Evolutionary conservation across 202 grass and related monocot species (phyloP), one percentile per base, ranked within the genome.

Genomic region (Elaeis oleifera): DNA sequence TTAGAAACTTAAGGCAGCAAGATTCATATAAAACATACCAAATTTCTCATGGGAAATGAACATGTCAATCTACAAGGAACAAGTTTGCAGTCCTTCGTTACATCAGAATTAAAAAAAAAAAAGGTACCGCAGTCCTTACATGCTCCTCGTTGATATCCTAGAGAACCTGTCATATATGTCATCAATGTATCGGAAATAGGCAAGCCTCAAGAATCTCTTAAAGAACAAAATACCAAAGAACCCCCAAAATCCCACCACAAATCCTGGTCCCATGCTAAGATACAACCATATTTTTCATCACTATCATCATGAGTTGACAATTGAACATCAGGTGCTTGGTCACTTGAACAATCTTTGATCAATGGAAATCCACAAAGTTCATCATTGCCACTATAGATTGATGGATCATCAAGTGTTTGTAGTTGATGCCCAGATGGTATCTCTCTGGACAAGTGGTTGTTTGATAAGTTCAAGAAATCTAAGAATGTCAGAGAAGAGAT

Each of bases 361-460:
- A 68, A 16, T 6, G 63, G 64, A 64, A 0, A 0, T 0, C 82
- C 79, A 64, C 69, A 90, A 16, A 85, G 78, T 24, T 70, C 53
- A 0, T 1, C 3, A 53, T 77, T 85, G 5, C 69, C 78, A 4
- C 64, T 17, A 16, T 36, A 85, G 0, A 29, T 11, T 7, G 67
- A 56, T 49, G 67, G 56, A 51, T 17, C 59, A 8, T 0, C 0
- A 0, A 82, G 63, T 36, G 56, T 71, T 0, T 1, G 0, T 6
- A 80, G 2, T 53, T 82, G 63, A 2, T 1, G 0, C 24, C 9
- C 55, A 0, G 0, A 14, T 3, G 82, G 79, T 57, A 90, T 79
- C 23, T 49, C 52, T 49, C 79, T 72, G 4, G 64, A 80, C 0
- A 85, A 78, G 27, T 77, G 53, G 5, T 86, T 90, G 50, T 83